Evolutionary conservation across 2,329 filamentous ascomycete species (phyloP), one percentile per base, ranked within the genome.

Genomic region (Botryotinia globosa): DNA sequence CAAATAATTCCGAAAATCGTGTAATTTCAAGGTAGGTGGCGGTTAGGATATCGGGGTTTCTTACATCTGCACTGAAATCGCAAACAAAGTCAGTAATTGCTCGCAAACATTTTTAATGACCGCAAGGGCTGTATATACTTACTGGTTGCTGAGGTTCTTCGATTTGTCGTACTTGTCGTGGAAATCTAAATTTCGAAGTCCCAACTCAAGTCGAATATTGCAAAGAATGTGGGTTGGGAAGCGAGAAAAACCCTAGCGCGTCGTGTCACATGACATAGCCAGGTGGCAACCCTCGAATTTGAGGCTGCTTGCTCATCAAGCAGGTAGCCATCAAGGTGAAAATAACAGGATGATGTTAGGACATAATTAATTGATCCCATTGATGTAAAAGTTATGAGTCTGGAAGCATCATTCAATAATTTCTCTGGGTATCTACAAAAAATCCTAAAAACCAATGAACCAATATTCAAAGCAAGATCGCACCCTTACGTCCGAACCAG

Each of bases 1-100:
- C 67, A 51, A 51, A 22, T 34, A 37, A 37, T 51, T 51, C 44
- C 45, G 29, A 44, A 56, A 32, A 68, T 68, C 65, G 48, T 16
- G 22, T 56, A 32, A 68, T 76, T 68, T 18, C 9, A 37, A 42
- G 71, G 72, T 20, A 39, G 72, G 44, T 73, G 59, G 73, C 56
- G 54, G 74, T 78, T 76, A 79, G 76, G 81, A 69, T 75, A 75
- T 83, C 75, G 59, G 72, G 64, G 72, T 77, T 20, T 69, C 92
- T 91, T 90, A 95, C 92, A 96, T 96, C 91, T 96, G 93, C 93
- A 96, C 93, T 95, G 79, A 75, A 69, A 44, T n/a, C 44, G 65
- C 20, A 70, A 45, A 44, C 45, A 80, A 79, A 72, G 84, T 91
- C 79, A 72, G 68, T 68, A 69, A 54, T 22, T n/a, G 18, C 48